Conservation (phyloP, 2,329 filamentous ascomycete genomes). For the Ustulina deusta region DNA sequence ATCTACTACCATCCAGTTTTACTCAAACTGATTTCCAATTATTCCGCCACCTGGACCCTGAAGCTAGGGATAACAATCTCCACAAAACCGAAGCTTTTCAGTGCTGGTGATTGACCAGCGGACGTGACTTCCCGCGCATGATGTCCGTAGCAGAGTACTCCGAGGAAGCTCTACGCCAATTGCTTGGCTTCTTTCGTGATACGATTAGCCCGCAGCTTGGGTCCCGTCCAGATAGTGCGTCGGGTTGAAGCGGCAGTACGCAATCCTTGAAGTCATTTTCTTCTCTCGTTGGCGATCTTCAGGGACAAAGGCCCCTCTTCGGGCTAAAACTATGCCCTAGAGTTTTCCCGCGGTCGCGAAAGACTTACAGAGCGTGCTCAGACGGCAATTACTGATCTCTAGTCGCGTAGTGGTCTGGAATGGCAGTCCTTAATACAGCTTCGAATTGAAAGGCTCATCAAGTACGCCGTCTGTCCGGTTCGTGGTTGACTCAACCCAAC, state of each 20-base stretch:
- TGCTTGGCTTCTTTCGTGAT: background rate
- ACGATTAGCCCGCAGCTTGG: background rate
- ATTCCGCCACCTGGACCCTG: background rate
- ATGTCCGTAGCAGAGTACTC: background rate
- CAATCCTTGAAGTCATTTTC: background rate
- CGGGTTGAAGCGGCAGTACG: background rate
- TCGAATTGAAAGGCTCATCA: background rate
- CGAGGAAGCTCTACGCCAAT: background rate
- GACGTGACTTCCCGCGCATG: background rate
- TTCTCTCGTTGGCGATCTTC: background rate
- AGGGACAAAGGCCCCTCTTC: background rate
- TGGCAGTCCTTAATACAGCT: background rate
- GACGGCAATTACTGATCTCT: background rate
- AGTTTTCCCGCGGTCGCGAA: no score
- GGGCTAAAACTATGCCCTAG: background rate
- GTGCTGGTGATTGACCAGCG: background rate
- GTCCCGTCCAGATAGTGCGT: background rate
- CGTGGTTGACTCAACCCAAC: background rate
- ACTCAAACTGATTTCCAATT: background rate
- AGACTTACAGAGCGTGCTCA: background rate
- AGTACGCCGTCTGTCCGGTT: background rate
- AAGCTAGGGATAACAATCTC: background rate
- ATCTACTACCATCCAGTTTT: background rate
- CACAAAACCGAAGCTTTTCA: background rate
- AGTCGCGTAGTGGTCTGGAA: background rate